A percentile compares a stretch with the other conserved stretches of the same genome.
phyloP scores from a whole-genome alignment of 176 grass and related monocot species.

The Ampelocalamus luodianensis region DNA sequence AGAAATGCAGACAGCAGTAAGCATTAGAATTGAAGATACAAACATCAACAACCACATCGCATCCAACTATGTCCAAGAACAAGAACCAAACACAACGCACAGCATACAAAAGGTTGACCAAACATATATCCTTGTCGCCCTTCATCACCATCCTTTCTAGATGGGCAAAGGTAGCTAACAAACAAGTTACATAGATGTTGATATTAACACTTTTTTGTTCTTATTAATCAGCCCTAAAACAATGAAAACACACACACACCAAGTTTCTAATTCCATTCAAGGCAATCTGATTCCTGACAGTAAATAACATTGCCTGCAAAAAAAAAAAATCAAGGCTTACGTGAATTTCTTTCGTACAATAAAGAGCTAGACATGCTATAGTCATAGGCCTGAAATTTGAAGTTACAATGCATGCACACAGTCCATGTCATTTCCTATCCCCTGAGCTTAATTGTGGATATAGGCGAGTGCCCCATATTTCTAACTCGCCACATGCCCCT shows the following conservation, averaged over 20 bases:
- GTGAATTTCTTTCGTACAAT: not conserved
- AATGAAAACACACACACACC: not conserved
- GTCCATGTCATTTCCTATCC: not conserved
- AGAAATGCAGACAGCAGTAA: slow-evolving; percentile 9
- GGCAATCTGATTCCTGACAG: not conserved
- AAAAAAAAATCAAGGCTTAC: not conserved
- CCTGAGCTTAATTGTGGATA: not conserved
- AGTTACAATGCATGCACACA: not conserved
- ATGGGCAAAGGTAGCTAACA: not conserved
- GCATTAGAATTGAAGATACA: not conserved
- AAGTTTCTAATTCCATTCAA: not conserved
- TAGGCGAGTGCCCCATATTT: not conserved
- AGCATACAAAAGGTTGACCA: not conserved
- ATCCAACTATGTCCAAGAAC: not conserved
- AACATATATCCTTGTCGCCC: not conserved
- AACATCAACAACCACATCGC: not conserved
- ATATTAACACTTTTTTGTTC: not conserved
- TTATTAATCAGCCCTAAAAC: not conserved
- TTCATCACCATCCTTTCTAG: not conserved
- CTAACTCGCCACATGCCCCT: not conserved
- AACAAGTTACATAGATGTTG: not conserved
- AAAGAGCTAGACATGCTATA: not conserved
- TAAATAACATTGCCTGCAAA: not conserved
- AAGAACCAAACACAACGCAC: not conserved
- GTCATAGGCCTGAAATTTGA: not conserved